Evolutionary conservation across 139 green algal genomes (phyloP), one percentile per base, ranked within the genome.

Genomic region (Asterochloris erici): DNA sequence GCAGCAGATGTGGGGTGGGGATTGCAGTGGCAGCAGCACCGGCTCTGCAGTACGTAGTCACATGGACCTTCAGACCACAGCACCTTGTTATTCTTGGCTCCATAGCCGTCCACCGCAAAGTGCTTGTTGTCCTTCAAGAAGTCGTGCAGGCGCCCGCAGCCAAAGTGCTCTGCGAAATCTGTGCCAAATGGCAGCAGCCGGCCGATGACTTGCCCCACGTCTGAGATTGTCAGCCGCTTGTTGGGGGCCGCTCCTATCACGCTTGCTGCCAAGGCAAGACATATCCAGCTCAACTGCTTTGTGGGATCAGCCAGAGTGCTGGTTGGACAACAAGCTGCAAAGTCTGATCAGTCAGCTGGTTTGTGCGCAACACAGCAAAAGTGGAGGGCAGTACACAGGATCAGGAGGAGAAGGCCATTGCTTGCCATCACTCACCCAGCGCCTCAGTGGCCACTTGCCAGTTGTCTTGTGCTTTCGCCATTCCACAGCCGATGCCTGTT

Each of bases 51-150:
- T 54, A 54, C 38, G 6, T 54, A 54, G 38, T 54, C 38, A 54
- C 38, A 54, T 54, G 38, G 38, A 54, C 38, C 38, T 54, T 54
- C 38, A 54, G 38, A 80, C 76, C 61, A 70, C 60, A 69, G 68
- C 23, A 80, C 76, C 61, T 69, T 80, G 14, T 70, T n/a, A 21
- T 80, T 80, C 24, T 80, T 80, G 21, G 76, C 60, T 17, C 76
- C 47, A 29, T 80, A n/a, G n/a, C 76, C 76, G 11, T 80, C 54
- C 76, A 80, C 16, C 13, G 14, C 47, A 21, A 80, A 80, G 23
- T 14, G 68, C 10, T 69, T 62, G 24, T 80, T 80, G 6, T 62
- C 76, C 24, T 80, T 62, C 23, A 80, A 54, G 61, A 80, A 80
- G 19, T 80, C 76, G 11, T 61, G 68, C 76, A 80, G 47, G 60